Base-by-base conservation (phyloP, 129 eudicot species). In the Deinandra increscens region DNA sequence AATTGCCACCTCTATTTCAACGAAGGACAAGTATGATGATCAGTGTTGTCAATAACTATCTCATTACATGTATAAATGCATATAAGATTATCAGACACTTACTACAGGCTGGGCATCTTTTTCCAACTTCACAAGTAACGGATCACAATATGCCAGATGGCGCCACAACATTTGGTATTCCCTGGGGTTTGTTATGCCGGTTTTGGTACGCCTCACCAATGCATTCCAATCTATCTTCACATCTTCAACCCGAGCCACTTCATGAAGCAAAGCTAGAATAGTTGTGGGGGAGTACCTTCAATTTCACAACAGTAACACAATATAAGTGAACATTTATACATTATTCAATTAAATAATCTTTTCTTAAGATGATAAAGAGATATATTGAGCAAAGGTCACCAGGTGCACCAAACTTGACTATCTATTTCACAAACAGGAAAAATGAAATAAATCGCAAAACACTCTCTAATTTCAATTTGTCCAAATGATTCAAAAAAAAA, bases 161-260 rank as follows among this genome's bases (percentile, higher is more conserved):
- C 96, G 87, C 97, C 97, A 91, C 66, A 91, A 55, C 94, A 84
- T 84, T 56, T 88, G 97, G 82, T 85, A 86, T 50, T 88, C 97
- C 79, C 89, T 82, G 7, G 96, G 83, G 76, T 68, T 77, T 13
- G 87, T 54, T 66, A 91, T 88, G 50, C 97, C 96, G 9, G 96
- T 91, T 4, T 75, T 71, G 5, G 96, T 75, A 17, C 81, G 84
- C 70, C 69, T 80, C 75, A 84, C 87, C 86, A 91, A 49, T 3
- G 31, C 83, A 68, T 82, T 64, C 97, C 97, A 91, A 76, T 91
- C 89, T 50, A 80, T 81, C 62, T 84, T 91, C 14, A 46, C 78
- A 17, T 65, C 87, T 53, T 78, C 66, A 22, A 63, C 80, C 38
- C 80, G 70, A 23, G 77, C 81, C 66, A 91, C 88, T 72, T 91